Conservation (phyloP, 306 rosid genomes). For the Phaseolus lunatus region DNA sequence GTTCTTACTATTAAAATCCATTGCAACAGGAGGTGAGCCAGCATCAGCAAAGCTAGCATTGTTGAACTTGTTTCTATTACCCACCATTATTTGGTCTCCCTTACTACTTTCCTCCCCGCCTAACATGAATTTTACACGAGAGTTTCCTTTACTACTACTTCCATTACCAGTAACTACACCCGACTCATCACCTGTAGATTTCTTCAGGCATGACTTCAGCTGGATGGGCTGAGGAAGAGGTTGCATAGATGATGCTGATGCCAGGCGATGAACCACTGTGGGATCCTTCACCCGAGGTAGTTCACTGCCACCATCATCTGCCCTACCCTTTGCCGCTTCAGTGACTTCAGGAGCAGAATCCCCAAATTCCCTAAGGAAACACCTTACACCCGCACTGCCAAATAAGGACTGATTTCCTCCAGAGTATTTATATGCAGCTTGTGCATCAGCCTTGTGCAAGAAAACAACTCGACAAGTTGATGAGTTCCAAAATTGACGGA, state of each 20-base stretch:
- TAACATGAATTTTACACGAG: slow-evolving; percentile 99
- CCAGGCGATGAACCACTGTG: slow-evolving; percentile 49
- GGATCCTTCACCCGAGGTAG: slow-evolving; percentile 64
- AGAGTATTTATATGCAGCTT: slow-evolving; percentile 72
- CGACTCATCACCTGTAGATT: slow-evolving; percentile 72
- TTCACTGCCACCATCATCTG: slow-evolving; percentile 63
- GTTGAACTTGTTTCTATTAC: slow-evolving; percentile 85
- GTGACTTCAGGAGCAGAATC: slow-evolving; percentile 62
- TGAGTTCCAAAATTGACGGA: slow-evolving; percentile 89
- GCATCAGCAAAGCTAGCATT: slow-evolving; percentile 88
- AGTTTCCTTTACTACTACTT: slow-evolving; percentile 71
- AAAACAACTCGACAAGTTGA: slow-evolving; percentile 90
- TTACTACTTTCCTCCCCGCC: slow-evolving; percentile 89
- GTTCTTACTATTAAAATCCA: slow-evolving; percentile 89
- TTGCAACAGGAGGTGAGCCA: slow-evolving; percentile 72
- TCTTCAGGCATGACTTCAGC: slow-evolving; percentile 89
- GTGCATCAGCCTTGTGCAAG: slow-evolving; percentile 82
- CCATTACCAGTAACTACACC: slow-evolving; percentile 69
- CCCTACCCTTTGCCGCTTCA: slow-evolving; percentile 62
- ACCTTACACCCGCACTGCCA: slow-evolving; percentile 74
- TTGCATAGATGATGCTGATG: slow-evolving; percentile 50
- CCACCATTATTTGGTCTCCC: slow-evolving; percentile 72
- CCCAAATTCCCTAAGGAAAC: slow-evolving; percentile 64
- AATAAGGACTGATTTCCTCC: slow-evolving; percentile 72
- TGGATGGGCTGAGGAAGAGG: slow-evolving; percentile 62